Percentiles rank a stretch among this genome's conserved stretches.
phyloP scores from a whole-genome alignment of 2,329 filamentous ascomycete genomes.

The Cladosporium halotolerans region DNA sequence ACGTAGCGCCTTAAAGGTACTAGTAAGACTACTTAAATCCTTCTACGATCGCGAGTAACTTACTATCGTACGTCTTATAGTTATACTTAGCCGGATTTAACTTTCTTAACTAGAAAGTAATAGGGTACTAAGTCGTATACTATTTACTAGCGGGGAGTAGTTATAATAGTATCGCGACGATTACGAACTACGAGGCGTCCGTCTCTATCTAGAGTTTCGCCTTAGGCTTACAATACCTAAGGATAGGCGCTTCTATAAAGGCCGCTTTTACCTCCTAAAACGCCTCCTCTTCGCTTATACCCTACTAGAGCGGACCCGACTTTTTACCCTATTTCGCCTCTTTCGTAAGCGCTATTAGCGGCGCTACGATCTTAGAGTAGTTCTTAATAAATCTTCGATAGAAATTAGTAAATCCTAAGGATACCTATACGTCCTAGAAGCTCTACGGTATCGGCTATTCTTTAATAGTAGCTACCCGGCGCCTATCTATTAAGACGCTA shows the following conservation, averaged over 20 bases:
- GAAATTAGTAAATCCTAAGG: not conserved
- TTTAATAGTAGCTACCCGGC: not conserved
- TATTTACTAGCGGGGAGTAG: not conserved
- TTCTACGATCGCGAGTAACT: conserved; percentile 11
- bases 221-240: not conserved
- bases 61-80: conserved; percentile 15
- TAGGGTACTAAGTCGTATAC: not conserved
- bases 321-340: not conserved
- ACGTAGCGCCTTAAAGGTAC: conserved; percentile 2
- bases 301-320: not conserved
- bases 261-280: not conserved
- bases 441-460: not conserved
- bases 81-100: conserved; percentile 10
- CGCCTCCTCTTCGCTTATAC: not conserved
- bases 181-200: not conserved
- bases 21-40: conserved; percentile 11
- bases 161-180: not conserved
- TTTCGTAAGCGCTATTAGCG: not conserved
- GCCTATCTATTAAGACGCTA: not conserved
- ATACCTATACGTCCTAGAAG: not conserved
- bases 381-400: not conserved
- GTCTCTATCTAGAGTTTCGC: not conserved
- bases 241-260: conserved; percentile 1
- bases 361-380: not conserved
- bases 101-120: conserved; percentile 12